Evolutionary conservation across 2,329 filamentous ascomycete species (phyloP).

Genomic region (Colletotrichum noveboracense): DNA sequence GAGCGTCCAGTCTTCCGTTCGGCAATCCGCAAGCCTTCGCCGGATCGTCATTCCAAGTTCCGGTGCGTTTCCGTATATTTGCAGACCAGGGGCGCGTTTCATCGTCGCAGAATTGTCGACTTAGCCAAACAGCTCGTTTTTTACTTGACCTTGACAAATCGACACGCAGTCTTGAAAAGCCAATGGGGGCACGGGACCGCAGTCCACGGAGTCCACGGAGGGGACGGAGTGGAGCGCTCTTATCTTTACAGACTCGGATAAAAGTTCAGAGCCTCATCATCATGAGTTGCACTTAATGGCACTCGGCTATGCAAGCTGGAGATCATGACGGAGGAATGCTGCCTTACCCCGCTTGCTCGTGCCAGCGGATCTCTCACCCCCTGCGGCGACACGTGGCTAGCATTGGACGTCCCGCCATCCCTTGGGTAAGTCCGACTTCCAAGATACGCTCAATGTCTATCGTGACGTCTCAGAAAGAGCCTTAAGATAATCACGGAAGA

Average conservation of each 20-base stretch:
- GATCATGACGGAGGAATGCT: neutral
- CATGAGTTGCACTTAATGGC: neutral
- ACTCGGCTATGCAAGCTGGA: neutral
- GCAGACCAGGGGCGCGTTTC: fast-evolving
- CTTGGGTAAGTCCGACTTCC: neutral
- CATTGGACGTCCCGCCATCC: neutral
- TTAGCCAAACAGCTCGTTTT: neutral
- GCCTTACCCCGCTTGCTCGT: neutral
- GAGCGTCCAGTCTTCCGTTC: neutral
- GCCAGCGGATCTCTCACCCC: neutral
- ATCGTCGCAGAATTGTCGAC: neutral
- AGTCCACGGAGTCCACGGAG: neutral
- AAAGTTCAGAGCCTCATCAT: neutral
- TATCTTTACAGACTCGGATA: neutral
- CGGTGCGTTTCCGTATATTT: neutral
- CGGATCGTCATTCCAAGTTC: fast-evolving
- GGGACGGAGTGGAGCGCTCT: neutral
- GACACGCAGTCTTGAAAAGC: neutral
- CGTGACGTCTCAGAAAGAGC: fast-evolving
- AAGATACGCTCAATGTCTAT: neutral
- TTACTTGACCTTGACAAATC: neutral
- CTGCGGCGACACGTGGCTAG: neutral
- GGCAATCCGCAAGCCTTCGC: neutral
- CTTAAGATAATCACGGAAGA: neutral
- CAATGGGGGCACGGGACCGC: neutral